These are phyloP conservation scores for Mucor saturninus DNA, from an alignment of 371 early-diverging fungal species.

Conservation along the genomic window DNA sequence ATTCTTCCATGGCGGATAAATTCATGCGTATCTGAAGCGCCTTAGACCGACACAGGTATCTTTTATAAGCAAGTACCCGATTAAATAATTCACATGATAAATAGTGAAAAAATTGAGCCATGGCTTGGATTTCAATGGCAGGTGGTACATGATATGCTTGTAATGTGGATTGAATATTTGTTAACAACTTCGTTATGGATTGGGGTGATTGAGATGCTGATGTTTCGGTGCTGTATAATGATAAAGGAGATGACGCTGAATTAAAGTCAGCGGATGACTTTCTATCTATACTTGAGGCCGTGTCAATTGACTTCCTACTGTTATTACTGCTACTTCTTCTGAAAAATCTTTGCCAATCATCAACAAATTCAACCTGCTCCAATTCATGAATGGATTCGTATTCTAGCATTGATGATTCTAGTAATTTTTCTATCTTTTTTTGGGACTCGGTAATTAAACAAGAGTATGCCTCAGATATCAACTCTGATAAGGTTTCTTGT, in stretches of 20 bases:
- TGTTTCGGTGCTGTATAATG: background rate
- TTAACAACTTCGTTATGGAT: constrained; percentile 60
- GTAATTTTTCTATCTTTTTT: constrained; percentile 58
- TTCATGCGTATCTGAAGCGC: constrained; percentile 89
- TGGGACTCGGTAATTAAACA: constrained; percentile 63
- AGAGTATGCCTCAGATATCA: constrained; percentile 70
- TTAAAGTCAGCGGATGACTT: constrained; percentile 11
- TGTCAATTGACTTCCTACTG: constrained; percentile 10
- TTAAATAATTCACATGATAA: constrained; percentile 80
- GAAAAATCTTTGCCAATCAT: constrained; percentile 59
- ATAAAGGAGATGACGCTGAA: background rate
- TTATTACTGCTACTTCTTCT: constrained; percentile 28
- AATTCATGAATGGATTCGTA: constrained; percentile 72
- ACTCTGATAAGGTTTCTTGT: constrained; percentile 69
- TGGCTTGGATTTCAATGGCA: constrained; percentile 42
- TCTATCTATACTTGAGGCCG: background rate
- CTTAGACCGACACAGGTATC: constrained; percentile 77
- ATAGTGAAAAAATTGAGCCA: constrained; percentile 76
- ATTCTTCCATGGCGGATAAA: constrained; percentile 77
- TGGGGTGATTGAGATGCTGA: constrained; percentile 47
- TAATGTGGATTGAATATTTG: constrained; percentile 53
- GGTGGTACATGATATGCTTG: constrained; percentile 66
- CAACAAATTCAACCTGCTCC: constrained; percentile 65
- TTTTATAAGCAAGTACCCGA: constrained; percentile 71
- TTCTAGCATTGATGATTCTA: constrained; percentile 74